Evolutionary conservation across 73 alveolate species (phyloP).

Genomic region (Loxodes magnus): DNA sequence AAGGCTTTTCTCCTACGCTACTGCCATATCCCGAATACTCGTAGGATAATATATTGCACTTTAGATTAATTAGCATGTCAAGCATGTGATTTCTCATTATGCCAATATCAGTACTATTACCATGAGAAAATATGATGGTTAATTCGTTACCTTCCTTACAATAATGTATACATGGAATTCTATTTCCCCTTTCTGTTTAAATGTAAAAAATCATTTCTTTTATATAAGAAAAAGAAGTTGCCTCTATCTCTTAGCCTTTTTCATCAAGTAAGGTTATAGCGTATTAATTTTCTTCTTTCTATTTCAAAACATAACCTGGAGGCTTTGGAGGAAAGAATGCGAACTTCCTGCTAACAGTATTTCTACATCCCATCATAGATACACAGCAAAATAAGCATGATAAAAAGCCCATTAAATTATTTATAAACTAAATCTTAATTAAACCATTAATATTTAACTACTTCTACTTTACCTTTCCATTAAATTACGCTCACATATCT

Average conservation of each 20-base stretch:
- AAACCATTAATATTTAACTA: too few relatives aligned
- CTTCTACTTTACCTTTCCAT: too few relatives aligned
- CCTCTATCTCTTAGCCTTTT: not conserved
- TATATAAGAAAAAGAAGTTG: not conserved
- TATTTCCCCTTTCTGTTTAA: not conserved
- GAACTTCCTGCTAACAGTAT: slow-evolving; percentile 7
- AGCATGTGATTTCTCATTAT: slow-evolving; percentile 23
- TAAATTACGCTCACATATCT: too few relatives aligned
- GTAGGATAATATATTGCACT: slow-evolving; percentile 24
- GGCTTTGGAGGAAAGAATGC: slow-evolving; percentile 29
- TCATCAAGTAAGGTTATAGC: slow-evolving; percentile 4
- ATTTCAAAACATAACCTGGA: not conserved
- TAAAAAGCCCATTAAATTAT: slow-evolving; percentile 6
- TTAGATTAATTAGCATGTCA: slow-evolving; percentile 20
- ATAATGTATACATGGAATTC: slow-evolving; percentile 8
- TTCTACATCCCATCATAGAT: slow-evolving; percentile 16
- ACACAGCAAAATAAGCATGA: slow-evolving; percentile 12
- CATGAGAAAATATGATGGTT: slow-evolving; percentile 46
- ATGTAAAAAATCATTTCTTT: not conserved
- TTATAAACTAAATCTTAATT: too few relatives aligned
- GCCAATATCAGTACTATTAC: slow-evolving; percentile 52
- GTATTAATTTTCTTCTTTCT: not conserved
- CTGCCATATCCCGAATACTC: slow-evolving; percentile 60
- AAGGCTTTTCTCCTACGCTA: slow-evolving; percentile 45
- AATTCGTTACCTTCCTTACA: slow-evolving; percentile 13